Base-by-base conservation (phyloP, 208 protist genomes). In the Pavlovales sp. region DNA sequence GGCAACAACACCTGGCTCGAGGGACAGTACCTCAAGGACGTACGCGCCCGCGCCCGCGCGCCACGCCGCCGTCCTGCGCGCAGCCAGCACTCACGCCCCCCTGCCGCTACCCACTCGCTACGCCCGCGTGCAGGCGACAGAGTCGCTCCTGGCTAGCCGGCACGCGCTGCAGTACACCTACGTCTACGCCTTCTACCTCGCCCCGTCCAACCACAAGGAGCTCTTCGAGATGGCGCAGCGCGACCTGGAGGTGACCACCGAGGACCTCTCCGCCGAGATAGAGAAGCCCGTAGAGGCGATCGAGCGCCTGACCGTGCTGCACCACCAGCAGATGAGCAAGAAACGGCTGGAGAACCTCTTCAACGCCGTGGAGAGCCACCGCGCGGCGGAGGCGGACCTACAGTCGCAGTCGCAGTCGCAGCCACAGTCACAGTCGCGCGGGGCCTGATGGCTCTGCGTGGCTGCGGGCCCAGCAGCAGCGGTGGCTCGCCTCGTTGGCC, bases 111-210 rank as follows among this genome's bases (percentile, higher is more conserved):
- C n/a, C n/a, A n/a, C n/a, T n/a, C n/a, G n/a, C n/a, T n/a, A n/a
- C n/a, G n/a, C n/a, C 32, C 57, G 26, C 26, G 57, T 28, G 57
- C 57, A 71, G 57, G 57, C 83, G 11, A 87, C 76, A 38, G 83
- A 87, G 38, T 67, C 67, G 71, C 83, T 87, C 8, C 22, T 78
- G 32, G 39, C 42, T 10, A 79, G 83, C 40, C 57, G 83, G 11
- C 76, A 87, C 41, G 67, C 83, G 46, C 83, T 87, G n/a, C 38
- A 87, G 67, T 87, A 71, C 83, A 87, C 83, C 30, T 87, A 87
- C 40, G 83, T 87, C 30, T 87, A 87, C 67, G 83, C 83, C 71
- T 87, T 87, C 67, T 87, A 87, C 67, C 30, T 87, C 38, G 38
- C 83, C 40, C 22, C 28, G 28, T 0, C 5, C 38, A 87, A 46